Evolutionary conservation across 2,329 filamentous ascomycete genomes (phyloP).

Genomic region (Colletotrichum gigasporum): DNA sequence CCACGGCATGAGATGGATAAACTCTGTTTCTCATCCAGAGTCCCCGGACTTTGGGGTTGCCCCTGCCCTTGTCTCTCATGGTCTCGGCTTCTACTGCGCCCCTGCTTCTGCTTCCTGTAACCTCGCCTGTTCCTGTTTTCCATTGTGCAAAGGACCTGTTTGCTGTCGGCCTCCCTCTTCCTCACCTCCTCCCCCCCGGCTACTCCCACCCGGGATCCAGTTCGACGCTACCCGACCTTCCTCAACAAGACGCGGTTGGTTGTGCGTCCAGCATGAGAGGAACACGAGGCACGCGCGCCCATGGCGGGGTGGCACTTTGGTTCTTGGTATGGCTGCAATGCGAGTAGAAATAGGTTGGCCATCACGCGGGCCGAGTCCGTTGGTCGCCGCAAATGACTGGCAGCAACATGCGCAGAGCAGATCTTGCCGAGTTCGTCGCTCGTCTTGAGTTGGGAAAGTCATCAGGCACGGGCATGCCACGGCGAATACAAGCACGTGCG

Average conservation of each 20-base stretch:
- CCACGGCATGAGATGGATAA: slow-evolving; percentile 5
- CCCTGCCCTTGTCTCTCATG: slow-evolving; percentile 24
- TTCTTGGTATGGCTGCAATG: background rate
- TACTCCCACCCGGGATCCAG: background rate
- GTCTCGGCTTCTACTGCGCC: background rate
- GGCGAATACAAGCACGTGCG: slow-evolving; percentile 21
- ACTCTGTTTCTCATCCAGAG: slow-evolving; percentile 18
- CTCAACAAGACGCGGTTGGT: background rate
- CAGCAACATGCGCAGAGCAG: slow-evolving; percentile 14
- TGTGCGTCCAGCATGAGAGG: slow-evolving; percentile 1
- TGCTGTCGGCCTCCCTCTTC: background rate
- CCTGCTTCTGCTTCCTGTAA: background rate
- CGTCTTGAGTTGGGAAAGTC: slow-evolving; percentile 3
- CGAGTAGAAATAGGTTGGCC: background rate
- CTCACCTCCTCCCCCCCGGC: background rate
- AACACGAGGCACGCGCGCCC: background rate
- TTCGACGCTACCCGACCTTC: background rate
- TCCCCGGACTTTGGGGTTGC: slow-evolving; percentile 10
- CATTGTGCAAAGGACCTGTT: background rate
- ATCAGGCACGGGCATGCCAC: slow-evolving; percentile 5
- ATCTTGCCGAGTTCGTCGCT: slow-evolving; percentile 23
- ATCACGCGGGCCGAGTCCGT: slow-evolving; percentile 18
- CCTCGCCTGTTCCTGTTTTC: background rate
- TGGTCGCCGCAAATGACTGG: slow-evolving; percentile 8
- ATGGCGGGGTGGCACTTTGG: background rate